Evolutionary conservation across 2,329 filamentous ascomycete species (phyloP), one percentile per base, ranked within the genome.

Genomic region (Colletotrichum eleusines): DNA sequence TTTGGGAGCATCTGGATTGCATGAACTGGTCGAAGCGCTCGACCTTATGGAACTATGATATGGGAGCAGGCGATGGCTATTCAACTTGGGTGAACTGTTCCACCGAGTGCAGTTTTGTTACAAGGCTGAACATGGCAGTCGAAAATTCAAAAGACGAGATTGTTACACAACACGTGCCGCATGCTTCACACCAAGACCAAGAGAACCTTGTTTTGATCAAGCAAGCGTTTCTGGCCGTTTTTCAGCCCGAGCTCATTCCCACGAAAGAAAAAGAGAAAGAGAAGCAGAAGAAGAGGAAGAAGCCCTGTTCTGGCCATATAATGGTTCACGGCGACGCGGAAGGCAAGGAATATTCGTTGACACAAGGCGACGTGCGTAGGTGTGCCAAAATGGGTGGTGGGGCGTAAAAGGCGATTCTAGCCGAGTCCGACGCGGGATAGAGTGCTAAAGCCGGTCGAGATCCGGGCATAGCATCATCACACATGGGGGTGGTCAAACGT

Each of bases 11-110:
- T 60, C 9, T 58, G 69, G 33, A 23, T 73, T 69, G 68, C 63
- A 71, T 72, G 55, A 31, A 44, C 31, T 28, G 68, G 71, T 73
- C 71, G 71, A 77, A 77, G 76, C 75, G 75, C 74, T 79, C 77
- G 74, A 73, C 76, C 75, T 74, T 71, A 69, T 62, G 62, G 68
- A 59, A 63, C 71, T 77, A 77, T 55, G 63, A 66, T 38, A 51
- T 44, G 40, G 48, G 50, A 70, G 44, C 51, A 48, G 46, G 59
- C 38, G 64, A 26, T 53, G 68, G 64, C 58, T 58, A 68, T 71
- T 63, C 44, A 68, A 35, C 57, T 33, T 62, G 58, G 33, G 54
- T 50, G 42, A 44, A 26, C 42, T 44, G 63, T 26, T 53, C 33
- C 31, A 60, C 31, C 11, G 40, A 33, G 33, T 35, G 33, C n/a